A percentile compares a stretch with the other conserved stretches of the same genome.
These are phyloP conservation scores for Lavandula angustifolia DNA, from an alignment of 257 asterid genomes.

Conservation along the genomic window DNA sequence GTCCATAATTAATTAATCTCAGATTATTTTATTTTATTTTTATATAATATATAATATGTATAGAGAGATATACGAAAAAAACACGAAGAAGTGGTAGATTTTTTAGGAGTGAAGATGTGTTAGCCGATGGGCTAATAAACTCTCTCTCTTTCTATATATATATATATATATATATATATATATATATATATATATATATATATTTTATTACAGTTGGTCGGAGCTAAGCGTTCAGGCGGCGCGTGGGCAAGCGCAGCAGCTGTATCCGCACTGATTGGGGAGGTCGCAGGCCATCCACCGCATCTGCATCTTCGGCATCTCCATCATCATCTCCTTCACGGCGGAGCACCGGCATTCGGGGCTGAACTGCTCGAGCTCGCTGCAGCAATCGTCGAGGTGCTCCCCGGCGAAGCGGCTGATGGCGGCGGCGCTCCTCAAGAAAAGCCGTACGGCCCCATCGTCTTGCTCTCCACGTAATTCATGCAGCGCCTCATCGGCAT, in stretches of 20 bases:
- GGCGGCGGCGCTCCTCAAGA: background rate
- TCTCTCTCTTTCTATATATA: too few species aligned
- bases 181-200: too few species aligned
- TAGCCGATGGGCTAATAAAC: too few species aligned
- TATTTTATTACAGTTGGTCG: too few species aligned
- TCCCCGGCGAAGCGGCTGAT: background rate
- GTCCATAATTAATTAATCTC: too few species aligned
- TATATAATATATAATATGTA: too few species aligned
- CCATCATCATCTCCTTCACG: background rate
- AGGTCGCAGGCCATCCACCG: background rate
- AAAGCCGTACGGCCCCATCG: background rate
- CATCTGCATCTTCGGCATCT: background rate
- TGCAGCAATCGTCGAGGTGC: background rate
- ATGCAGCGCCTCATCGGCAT: background rate
- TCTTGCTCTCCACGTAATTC: background rate
- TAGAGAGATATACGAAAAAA: too few species aligned
- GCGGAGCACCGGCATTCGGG: background rate
- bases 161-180: too few species aligned
- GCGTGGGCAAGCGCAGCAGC: background rate
- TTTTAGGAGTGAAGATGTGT: too few species aligned
- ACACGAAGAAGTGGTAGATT: too few species aligned
- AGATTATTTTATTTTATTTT: too few species aligned
- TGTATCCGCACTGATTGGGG: background rate
- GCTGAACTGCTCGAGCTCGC: background rate
- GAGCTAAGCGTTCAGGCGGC: background rate